Evolutionary conservation across 2,329 filamentous ascomycete species (phyloP).

Genomic region (Biscogniauxia mediterranea): DNA sequence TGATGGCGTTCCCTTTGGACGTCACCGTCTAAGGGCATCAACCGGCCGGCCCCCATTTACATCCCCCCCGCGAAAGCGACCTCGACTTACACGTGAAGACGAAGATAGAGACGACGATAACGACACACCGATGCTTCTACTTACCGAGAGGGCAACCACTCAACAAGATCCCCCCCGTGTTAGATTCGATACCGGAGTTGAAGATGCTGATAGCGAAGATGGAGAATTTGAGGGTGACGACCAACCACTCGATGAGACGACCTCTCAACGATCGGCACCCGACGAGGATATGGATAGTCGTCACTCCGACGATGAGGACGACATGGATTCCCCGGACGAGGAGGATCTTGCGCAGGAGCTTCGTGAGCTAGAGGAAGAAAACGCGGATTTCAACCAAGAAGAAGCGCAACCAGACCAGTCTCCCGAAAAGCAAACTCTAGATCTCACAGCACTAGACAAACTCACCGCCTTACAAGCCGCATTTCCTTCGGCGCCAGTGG

Average conservation of each 20-base stretch:
- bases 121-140: not conserved
- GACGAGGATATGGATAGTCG: no score
- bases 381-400: slow-evolving; percentile 25
- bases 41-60: slow-evolving; percentile 63
- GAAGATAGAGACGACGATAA: slow-evolving; percentile 32
- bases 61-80: slow-evolving; percentile 76
- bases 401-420: slow-evolving; percentile 7
- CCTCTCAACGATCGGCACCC: no score
- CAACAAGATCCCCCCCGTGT: slow-evolving; percentile 6
- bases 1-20: slow-evolving; percentile 83
- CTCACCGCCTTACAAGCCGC: slow-evolving; percentile 39
- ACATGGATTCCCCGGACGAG: slow-evolving; percentile 4
- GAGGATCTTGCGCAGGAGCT: slow-evolving; percentile 44
- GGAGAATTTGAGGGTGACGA: slow-evolving; percentile 3
- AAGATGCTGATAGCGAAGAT: slow-evolving; percentile 1
- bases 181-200: slow-evolving; percentile 5
- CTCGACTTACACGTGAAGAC: slow-evolving; percentile 46
- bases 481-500: slow-evolving; percentile 41
- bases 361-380: slow-evolving; percentile 42
- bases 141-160: not conserved
- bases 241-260: not conserved
- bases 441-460: slow-evolving; percentile 32
- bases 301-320: not conserved
- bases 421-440: slow-evolving; percentile 5
- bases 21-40: slow-evolving; percentile 61